phyloP scores from a whole-genome alignment of 495 filamentous ascomycete species.

The Penicillium antarcticum region DNA sequence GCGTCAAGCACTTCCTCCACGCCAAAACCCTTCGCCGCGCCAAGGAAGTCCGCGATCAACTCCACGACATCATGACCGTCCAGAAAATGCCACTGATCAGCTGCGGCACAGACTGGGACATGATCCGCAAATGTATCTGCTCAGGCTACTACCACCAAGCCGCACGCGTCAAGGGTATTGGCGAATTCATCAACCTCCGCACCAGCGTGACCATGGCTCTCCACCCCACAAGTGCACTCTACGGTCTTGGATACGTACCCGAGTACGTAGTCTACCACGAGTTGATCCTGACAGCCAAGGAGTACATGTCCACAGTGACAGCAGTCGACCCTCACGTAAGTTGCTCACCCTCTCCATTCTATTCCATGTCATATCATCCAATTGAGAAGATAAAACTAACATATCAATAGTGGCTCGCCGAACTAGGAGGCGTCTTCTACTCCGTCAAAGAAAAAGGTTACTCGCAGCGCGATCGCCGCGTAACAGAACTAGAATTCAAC shows the following conservation, averaged over 20 bases:
- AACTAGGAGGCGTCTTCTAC: constrained; percentile 98
- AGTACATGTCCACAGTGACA: constrained; percentile 98
- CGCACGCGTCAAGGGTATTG: constrained; percentile 94
- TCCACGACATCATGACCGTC: constrained; percentile 90
- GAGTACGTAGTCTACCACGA: constrained; percentile 99
- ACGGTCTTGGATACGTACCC: constrained; percentile 87
- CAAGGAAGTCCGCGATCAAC: constrained; percentile 90
- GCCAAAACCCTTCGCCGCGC: constrained; percentile 86
- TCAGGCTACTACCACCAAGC: constrained; percentile 98
- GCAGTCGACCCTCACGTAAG: constrained; percentile 85
- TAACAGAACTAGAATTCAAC: constrained; percentile 94
- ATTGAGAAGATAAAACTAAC: constrained; percentile 1
- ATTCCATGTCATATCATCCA: not conserved
- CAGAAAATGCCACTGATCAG: constrained; percentile 85
- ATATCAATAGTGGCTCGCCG: constrained; percentile 73
- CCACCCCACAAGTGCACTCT: constrained; percentile 90
- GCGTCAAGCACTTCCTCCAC: constrained; percentile 86
- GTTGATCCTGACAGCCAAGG: constrained; percentile 92
- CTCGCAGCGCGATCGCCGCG: constrained; percentile 79
- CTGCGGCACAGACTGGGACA: constrained; percentile 95
- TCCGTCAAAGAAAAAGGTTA: constrained; percentile 97
- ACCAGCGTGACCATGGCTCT: constrained; percentile 92
- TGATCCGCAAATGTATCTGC: constrained; percentile 94
- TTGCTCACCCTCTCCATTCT: not conserved
- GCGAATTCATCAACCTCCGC: constrained; percentile 94